Conservation (phyloP, 768 basidiomycete species). For the Tricholoma matsutake region DNA sequence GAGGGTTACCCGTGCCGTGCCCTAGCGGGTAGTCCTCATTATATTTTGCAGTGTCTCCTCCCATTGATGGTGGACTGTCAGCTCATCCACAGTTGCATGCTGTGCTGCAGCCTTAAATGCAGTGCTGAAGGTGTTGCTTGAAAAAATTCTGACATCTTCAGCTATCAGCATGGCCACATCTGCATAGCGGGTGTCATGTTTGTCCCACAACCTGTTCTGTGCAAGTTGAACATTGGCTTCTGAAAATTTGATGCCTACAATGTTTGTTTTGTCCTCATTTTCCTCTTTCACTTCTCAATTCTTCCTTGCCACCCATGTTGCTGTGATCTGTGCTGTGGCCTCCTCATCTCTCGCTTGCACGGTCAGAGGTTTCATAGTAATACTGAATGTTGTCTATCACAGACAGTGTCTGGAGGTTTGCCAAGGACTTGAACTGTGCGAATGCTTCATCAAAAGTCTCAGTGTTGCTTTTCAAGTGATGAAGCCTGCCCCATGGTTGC, state of each 20-base stretch:
- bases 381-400: conserved; percentile 31
- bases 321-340: background rate
- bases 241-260: background rate
- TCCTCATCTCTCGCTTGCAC: background rate
- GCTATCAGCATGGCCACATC: background rate
- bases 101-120: background rate
- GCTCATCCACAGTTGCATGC: background rate
- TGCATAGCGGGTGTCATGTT: background rate
- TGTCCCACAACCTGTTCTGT: background rate
- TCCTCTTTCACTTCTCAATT: no score
- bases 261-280: no score
- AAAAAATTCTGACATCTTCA: background rate
- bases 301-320: no score
- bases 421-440: conserved; percentile 5
- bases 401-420: background rate
- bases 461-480: conserved; percentile 17
- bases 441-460: conserved; percentile 23
- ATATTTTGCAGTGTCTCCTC: background rate
- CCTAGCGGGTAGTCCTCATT: background rate
- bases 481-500: conserved; percentile 29
- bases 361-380: conserved; percentile 27
- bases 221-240: background rate
- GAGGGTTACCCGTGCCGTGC: no score
- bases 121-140: background rate
- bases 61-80: background rate